Conservation (phyloP, 139 green algal species). For the Ulvella scutata region DNA sequence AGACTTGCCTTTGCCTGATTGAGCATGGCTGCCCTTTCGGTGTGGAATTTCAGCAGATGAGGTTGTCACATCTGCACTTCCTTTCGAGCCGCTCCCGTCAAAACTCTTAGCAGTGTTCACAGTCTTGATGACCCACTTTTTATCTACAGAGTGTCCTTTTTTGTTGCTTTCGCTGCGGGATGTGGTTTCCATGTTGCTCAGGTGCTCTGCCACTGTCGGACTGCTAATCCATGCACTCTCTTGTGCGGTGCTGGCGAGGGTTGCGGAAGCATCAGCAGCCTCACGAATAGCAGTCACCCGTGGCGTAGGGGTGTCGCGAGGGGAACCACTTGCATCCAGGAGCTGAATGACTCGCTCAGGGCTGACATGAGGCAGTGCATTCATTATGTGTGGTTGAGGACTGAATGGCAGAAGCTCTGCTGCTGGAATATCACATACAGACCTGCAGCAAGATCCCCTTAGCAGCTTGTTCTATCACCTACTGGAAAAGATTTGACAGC, state of each 20-base stretch:
- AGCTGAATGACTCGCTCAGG: not conserved
- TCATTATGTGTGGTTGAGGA: not conserved
- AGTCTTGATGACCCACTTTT: no score
- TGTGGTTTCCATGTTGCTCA: not conserved
- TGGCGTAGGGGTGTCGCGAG: not conserved
- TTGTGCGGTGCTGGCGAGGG: not conserved
- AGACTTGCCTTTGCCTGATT: no score
- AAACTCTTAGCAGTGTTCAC: no score
- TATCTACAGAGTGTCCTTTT: no score
- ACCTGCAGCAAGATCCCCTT: not conserved
- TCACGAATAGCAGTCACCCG: not conserved
- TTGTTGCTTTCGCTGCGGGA: no score
- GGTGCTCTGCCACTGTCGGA: not conserved
- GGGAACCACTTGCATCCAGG: not conserved
- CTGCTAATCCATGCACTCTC: not conserved
- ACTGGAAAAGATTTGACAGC: not conserved
- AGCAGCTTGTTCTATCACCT: not conserved
- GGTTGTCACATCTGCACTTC: no score
- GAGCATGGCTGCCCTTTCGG: no score
- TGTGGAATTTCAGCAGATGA: no score
- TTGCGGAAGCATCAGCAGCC: not conserved
- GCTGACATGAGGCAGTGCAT: not conserved
- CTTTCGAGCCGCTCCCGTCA: no score
- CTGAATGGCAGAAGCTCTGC: not conserved
- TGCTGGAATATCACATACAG: not conserved